Conservation (phyloP, 148 eudicot genomes). For the Chenopodium formosanum region DNA sequence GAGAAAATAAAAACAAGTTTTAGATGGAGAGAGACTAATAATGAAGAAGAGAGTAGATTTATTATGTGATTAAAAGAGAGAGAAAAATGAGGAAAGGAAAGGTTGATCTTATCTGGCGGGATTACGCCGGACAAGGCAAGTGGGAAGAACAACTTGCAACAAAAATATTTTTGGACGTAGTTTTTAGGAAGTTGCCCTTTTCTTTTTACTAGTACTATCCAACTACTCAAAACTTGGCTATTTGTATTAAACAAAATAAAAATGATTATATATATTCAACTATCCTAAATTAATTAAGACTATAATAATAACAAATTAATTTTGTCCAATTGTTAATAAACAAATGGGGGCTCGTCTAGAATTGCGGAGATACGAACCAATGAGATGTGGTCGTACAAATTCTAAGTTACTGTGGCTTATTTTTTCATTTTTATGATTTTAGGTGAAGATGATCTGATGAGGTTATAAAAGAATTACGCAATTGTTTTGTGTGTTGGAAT, state of each 20-base stretch:
- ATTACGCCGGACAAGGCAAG: slow-evolving; percentile 34
- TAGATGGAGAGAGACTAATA: background rate
- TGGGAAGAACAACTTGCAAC: slow-evolving; percentile 39
- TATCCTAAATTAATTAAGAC: background rate
- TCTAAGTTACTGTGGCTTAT: background rate
- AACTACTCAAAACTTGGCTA: slow-evolving; percentile 18
- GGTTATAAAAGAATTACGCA: background rate
- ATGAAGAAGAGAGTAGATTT: background rate
- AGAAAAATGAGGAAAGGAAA: background rate
- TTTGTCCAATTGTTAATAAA: background rate
- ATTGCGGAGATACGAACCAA: background rate
- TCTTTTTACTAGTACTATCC: slow-evolving; percentile 19
- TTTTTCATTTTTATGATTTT: background rate
- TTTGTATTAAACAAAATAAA: background rate
- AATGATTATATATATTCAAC: background rate
- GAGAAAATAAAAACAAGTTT: background rate
- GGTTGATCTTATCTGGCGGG: slow-evolving; percentile 20
- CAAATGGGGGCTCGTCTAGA: background rate
- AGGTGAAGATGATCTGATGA: background rate
- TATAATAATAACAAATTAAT: background rate
- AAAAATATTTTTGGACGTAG: slow-evolving; percentile 20
- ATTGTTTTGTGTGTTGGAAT: background rate
- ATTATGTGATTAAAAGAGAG: background rate
- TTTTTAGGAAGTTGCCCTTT: background rate
- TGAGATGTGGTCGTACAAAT: background rate